A percentile compares a stretch with the other conserved stretches of the same genome.
Conservation (phyloP, 2,329 filamentous ascomycete species). For the Pseudocercospora fijiensis region DNA sequence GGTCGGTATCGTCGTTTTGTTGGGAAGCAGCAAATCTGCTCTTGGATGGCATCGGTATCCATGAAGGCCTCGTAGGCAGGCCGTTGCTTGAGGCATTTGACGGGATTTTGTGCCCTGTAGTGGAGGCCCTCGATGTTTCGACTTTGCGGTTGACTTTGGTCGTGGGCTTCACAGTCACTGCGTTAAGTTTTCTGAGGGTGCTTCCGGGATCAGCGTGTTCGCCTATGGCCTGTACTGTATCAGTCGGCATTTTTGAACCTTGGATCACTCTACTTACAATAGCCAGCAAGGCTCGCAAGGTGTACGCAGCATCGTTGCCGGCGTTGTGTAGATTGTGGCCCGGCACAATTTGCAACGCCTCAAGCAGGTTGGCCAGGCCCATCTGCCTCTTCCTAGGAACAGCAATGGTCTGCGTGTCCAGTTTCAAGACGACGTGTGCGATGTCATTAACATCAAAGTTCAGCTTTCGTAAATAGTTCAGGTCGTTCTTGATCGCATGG, state of each 20-base stretch:
- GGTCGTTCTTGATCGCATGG: constrained; percentile 69
- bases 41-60: not conserved
- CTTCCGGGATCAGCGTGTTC: not conserved
- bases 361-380: constrained; percentile 54
- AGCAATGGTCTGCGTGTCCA: constrained; percentile 69
- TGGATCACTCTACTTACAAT: not conserved
- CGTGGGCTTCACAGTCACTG: not conserved
- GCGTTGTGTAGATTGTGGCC: constrained; percentile 21
- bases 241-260: not conserved
- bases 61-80: too few species aligned
- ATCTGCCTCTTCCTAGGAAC: constrained; percentile 56
- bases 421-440: constrained; percentile 51
- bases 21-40: not conserved
- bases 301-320: constrained; percentile 26
- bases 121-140: not conserved
- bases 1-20: not conserved
- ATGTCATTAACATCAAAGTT: constrained; percentile 60
- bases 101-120: not conserved
- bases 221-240: not conserved
- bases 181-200: not conserved
- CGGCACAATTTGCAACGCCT: constrained; percentile 52
- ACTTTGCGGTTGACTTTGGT: not conserved
- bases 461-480: constrained; percentile 64
- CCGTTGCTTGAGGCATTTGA: not conserved
- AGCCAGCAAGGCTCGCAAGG: constrained; percentile 20